Percentiles rank a stretch among this genome's conserved stretches.
Evolutionary conservation across 352 stramenopile genomes (phyloP).

Genomic region (Phytophthora gonapodyides): DNA sequence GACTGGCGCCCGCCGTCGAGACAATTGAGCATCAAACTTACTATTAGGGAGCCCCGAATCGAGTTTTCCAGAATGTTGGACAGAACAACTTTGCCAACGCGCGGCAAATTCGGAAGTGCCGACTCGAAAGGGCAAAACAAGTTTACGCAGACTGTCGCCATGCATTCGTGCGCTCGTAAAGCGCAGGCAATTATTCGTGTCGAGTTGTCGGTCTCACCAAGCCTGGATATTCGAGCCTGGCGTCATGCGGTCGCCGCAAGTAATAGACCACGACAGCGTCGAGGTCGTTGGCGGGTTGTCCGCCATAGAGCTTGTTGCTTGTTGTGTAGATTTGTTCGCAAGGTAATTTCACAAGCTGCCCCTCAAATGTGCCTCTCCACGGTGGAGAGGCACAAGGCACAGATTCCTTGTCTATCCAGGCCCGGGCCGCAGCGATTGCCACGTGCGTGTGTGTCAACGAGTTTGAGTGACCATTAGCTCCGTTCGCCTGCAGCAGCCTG

Average conservation of each 20-base stretch:
- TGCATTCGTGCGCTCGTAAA: slow-evolving; percentile 22
- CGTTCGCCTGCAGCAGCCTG: too few species aligned
- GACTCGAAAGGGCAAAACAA: too few species aligned
- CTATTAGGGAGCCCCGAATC: slow-evolving; percentile 17
- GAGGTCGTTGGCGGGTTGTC: not conserved
- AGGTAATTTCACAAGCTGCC: too few species aligned
- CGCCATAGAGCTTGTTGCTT: slow-evolving; percentile 13
- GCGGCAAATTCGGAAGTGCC: slow-evolving; percentile 13
- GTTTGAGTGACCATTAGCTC: too few species aligned
- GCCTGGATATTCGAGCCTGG: slow-evolving; percentile 22
- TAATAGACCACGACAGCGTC: slow-evolving; percentile 8
- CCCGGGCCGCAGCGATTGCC: too few species aligned
- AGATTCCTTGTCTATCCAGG: too few species aligned
- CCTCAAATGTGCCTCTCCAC: too few species aligned
- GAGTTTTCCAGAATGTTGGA: not conserved
- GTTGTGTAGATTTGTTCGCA: slow-evolving; percentile 5
- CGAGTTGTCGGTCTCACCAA: slow-evolving; percentile 16
- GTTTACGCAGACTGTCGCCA: slow-evolving; percentile 8
- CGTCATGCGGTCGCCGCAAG: slow-evolving; percentile 8
- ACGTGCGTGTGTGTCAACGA: too few species aligned
- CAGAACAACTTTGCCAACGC: not conserved
- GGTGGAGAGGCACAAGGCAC: too few species aligned
- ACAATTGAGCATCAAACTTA: slow-evolving; percentile 29
- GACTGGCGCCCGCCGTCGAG: slow-evolving; percentile 6
- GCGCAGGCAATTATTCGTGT: slow-evolving; percentile 26